Conservation (phyloP, 306 rosid genomes). For the Casuarina cunninghamiana region DNA sequence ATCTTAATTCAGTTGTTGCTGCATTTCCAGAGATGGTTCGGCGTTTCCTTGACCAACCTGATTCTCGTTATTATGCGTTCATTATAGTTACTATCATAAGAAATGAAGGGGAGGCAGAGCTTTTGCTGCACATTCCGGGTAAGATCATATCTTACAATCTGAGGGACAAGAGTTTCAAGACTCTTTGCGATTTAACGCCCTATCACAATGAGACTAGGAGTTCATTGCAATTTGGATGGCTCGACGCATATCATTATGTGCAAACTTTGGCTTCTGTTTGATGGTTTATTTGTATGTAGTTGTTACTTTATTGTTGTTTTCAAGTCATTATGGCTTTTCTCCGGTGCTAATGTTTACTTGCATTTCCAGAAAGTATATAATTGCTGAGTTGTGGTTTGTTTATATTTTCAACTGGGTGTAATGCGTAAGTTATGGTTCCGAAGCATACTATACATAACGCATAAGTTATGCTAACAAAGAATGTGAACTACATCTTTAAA, state of each 20-base stretch:
- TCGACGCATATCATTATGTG: slow-evolving; percentile 23
- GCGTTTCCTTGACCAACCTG: neutral
- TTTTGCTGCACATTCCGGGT: slow-evolving; percentile 30
- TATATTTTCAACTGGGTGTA: neutral
- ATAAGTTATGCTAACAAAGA: too few relatives aligned
- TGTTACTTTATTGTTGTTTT: neutral
- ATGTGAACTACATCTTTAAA: neutral
- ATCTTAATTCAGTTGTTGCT: neutral
- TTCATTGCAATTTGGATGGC: neutral
- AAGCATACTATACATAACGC: neutral
- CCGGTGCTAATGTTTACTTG: neutral
- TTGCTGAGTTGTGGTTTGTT: neutral
- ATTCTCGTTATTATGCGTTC: slow-evolving; percentile 5
- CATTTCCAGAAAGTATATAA: neutral
- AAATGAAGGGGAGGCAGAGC: slow-evolving; percentile 16
- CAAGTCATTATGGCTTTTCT: neutral
- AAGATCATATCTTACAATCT: slow-evolving; percentile 23
- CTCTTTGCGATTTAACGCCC: neutral
- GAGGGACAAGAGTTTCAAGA: slow-evolving; percentile 3
- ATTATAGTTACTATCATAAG: slow-evolving; percentile 11
- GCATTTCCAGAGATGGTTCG: slow-evolving; percentile 17
- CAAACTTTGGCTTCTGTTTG: slow-evolving; percentile 32
- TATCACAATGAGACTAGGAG: neutral
- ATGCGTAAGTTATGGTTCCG: neutral
- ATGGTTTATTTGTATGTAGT: neutral